phyloP scores from a whole-genome alignment of 75 land plant species.

The Gnetum montanum region DNA sequence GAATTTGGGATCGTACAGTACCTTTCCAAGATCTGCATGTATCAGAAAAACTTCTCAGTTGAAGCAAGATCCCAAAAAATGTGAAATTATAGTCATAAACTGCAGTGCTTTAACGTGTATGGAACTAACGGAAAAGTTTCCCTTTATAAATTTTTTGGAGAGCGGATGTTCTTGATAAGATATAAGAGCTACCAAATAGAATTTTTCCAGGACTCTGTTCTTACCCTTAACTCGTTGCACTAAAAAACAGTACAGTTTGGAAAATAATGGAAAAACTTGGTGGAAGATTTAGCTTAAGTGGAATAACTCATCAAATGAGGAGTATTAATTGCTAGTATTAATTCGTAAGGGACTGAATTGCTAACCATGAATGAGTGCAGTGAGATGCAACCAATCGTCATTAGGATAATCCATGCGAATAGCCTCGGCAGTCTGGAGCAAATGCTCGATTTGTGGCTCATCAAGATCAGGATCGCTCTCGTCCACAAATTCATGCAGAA shows the following conservation, averaged over 20 bases:
- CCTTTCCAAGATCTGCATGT: conserved; percentile 83
- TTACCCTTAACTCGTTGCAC: no score
- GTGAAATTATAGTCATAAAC: neutral
- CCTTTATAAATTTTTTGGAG: neutral
- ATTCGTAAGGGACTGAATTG: no score
- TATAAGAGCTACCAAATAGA: no score
- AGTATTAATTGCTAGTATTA: no score
- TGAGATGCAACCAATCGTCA: conserved; percentile 82
- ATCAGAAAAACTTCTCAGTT: neutral
- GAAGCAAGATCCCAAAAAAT: neutral
- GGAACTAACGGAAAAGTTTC: no score
- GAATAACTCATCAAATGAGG: no score
- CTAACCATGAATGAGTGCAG: conserved; percentile 80
- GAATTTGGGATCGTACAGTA: conserved; percentile 67
- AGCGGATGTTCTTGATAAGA: no score
- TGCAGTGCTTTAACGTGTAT: neutral
- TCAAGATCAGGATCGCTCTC: conserved; percentile 87
- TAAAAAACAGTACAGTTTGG: no score
- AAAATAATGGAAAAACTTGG: no score
- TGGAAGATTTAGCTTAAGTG: no score
- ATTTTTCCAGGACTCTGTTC: no score
- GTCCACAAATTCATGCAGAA: conserved; percentile 58
- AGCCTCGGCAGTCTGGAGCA: conserved; percentile 78
- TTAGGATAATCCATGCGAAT: conserved; percentile 74
- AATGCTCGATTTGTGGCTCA: conserved; percentile 82